Evolutionary conservation across 768 basidiomycete genomes (phyloP).

Genomic region (Auricularia sp.): DNA sequence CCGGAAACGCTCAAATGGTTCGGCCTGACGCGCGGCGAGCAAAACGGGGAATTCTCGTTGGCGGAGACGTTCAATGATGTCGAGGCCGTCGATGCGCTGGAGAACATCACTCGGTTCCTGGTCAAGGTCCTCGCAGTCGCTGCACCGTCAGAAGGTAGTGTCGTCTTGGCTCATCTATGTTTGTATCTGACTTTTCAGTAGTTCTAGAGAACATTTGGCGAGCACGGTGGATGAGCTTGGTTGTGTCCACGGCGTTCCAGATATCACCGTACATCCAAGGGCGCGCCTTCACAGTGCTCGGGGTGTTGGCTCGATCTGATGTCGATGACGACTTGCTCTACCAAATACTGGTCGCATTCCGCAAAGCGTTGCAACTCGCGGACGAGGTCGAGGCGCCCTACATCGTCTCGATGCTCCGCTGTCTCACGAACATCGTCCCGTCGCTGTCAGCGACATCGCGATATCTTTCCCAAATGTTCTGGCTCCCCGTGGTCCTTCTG

Average conservation of each 20-base stretch:
- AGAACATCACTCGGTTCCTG: slow-evolving; percentile 54
- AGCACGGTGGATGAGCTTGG: slow-evolving; percentile 86
- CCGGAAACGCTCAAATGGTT: slow-evolving; percentile 56
- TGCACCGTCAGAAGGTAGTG: background rate
- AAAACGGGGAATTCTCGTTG: slow-evolving; percentile 58
- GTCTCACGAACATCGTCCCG: slow-evolving; percentile 68
- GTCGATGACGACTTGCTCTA: slow-evolving; percentile 91
- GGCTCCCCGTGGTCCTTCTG: slow-evolving; percentile 78
- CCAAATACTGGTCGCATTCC: slow-evolving; percentile 84
- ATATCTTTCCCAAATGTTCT: slow-evolving; percentile 69
- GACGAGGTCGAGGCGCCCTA: slow-evolving; percentile 54
- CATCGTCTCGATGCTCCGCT: slow-evolving; percentile 81
- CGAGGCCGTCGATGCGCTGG: slow-evolving; percentile 52
- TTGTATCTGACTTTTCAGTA: slow-evolving; percentile 16
- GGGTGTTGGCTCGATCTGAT: slow-evolving; percentile 69
- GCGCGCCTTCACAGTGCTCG: slow-evolving; percentile 75
- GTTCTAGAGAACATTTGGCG: slow-evolving; percentile 82
- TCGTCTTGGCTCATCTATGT: no score
- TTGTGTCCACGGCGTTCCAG: slow-evolving; percentile 84
- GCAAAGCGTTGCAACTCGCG: slow-evolving; percentile 54
- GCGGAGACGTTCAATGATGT: slow-evolving; percentile 44
- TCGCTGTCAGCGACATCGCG: slow-evolving; percentile 57
- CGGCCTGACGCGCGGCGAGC: slow-evolving; percentile 53
- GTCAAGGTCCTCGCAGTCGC: slow-evolving; percentile 4
- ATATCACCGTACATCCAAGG: slow-evolving; percentile 80